Conservation (phyloP, 768 basidiomycete species). For the Tylopilus balloui region DNA sequence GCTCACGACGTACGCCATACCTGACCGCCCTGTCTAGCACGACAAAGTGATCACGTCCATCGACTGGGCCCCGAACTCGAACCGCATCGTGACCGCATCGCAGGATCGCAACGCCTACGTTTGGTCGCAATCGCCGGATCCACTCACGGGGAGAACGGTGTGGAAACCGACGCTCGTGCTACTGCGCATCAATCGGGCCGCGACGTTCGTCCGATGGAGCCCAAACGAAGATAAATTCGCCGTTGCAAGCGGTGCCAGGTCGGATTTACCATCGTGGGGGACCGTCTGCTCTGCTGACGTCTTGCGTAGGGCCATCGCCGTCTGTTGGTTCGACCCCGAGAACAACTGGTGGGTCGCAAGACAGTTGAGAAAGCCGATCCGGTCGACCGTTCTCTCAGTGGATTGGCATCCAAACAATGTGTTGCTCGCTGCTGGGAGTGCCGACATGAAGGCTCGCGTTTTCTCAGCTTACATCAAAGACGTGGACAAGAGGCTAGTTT, state of each 20-base stretch:
- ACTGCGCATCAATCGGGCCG: conserved; percentile 91
- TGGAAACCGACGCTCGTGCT: conserved; percentile 99
- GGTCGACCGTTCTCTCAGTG: conserved; percentile 88
- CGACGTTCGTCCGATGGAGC: conserved; percentile 94
- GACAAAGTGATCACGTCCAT: conserved; percentile 97
- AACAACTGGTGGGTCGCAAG: conserved; percentile 99
- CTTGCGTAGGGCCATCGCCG: conserved; percentile 74
- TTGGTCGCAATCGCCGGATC: conserved; percentile 81
- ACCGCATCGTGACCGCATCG: conserved; percentile 97
- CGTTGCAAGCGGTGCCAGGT: conserved; percentile 95
- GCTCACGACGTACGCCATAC: not conserved
- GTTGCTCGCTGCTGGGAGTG: conserved; percentile 92
- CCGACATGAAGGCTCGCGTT: conserved; percentile 96
- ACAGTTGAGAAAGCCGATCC: conserved; percentile 94
- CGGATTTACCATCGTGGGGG: not conserved
- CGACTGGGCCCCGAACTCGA: conserved; percentile 96
- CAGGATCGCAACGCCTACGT: conserved; percentile 99
- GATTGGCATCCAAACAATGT: conserved; percentile 99
- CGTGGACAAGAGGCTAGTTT: conserved; percentile 78
- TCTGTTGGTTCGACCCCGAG: conserved; percentile 96
- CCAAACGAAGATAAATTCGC: conserved; percentile 99
- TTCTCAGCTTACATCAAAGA: conserved; percentile 99
- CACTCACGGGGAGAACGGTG: conserved; percentile 58
- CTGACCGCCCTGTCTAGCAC: conserved; percentile 53
- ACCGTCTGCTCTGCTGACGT: not conserved